Evolutionary conservation across 768 basidiomycete species (phyloP), one percentile per base, ranked within the genome.

Genomic region (Suillus alpinus): DNA sequence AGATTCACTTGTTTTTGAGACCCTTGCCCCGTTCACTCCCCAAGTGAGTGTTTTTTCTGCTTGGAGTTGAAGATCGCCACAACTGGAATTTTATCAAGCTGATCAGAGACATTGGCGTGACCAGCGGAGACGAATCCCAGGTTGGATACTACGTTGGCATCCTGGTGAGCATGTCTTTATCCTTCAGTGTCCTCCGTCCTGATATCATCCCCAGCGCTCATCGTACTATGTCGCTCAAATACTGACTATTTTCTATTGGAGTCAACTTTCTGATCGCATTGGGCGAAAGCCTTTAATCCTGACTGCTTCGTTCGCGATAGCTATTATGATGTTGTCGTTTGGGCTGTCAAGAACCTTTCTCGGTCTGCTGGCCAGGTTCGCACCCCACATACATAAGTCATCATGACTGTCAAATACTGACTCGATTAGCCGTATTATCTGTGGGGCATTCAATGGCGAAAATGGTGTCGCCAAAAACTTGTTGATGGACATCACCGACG

Each of bases 11-110:
- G 87, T 87, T 9, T 81, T 81, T 16, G 81, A 87, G 64, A 86
- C 89, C 59, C 88, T 89, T 61, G 85, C 82, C 58, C 88, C 88
- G 0, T 89, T 88, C 67, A 80, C 83, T 41, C 86, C 86, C 3
- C 83, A 88, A 74, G 86, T 85, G 61, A 52, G 78, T 44, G 0
- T 20, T 44, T 44, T n/a, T 26, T 2, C 1, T 9, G 9, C 3
- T n/a, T n/a, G 37, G 34, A 59, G 60, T 26, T 44, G 9, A 9
- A 34, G 9, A 9, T 44, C 20, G 10, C 9, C 18, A 43, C 4
- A 44, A 44, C 20, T 4, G 8, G 43, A 44, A 44, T 9, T 12
- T 44, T 44, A 12, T 26, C 12, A 59, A 60, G 58, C 40, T 63
- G 0, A 59, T 63, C 20, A 43, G 58, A 47, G 58, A 63, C 34